Evolutionary conservation across 176 grass and related monocot genomes (phyloP), one percentile per base, ranked within the genome.

Genomic region (Carex myosuroides): DNA sequence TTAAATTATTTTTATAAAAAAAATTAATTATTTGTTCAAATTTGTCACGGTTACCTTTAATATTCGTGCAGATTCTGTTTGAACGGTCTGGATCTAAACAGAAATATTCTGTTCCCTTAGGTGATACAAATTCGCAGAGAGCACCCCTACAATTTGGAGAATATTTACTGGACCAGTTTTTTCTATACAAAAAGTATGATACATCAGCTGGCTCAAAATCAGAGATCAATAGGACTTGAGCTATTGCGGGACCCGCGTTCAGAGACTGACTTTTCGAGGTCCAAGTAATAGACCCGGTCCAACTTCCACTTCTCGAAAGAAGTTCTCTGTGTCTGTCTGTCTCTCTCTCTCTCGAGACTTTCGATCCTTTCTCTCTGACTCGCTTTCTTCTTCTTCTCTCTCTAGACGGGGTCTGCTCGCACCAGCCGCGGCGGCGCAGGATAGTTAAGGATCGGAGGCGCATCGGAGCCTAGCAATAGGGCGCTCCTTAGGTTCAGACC

Each of bases 401-500:
- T 81, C 63, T 73, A 41, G 37, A 11, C 55, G 5, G 48, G 26
- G 37, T 13, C 54, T 60, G 55, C 17, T 64, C 69, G 33, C 22
- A 48, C 13, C 84, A 64, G 84, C 84, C 56, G 74, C 56, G 24
- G 73, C 42, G 24, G 84, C 26, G 59, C 42, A 73, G 5, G 57
- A 37, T 33, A 35, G 79, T 4, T 9, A 7, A 32, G 24, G 77
- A 59, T 57, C 26, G 77, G 76, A 5, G 11, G 22, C 21, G 50
- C 29, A 58, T 79, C 74, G 48, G 62, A 33, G 57, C 26, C 13
- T 67, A 33, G 29, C 64, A 66, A 35, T 13, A 32, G 8, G 13
- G 30, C 37, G 68, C 37, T 57, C 14, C 52, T 5, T 56, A 57
- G 73, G 13, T 78, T 57, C 22, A 78, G 52, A 78, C 56, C 73